Conservation (phyloP, 257 asterid species). For the Anisodus acutangulus region DNA sequence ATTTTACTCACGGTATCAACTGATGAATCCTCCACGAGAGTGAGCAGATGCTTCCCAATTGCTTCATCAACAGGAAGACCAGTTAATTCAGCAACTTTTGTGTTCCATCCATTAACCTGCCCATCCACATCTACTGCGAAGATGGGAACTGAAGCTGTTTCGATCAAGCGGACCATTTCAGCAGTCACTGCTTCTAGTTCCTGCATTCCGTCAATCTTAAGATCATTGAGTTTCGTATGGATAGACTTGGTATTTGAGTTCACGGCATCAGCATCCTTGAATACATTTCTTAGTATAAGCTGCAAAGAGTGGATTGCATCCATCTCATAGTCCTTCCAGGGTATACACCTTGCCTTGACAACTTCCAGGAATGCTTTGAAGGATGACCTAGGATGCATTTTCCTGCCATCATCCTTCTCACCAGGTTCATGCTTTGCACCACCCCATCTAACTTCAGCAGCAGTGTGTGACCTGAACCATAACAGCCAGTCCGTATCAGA, state of each 20-base stretch:
- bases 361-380: constrained; percentile 91
- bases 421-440: constrained; percentile 86
- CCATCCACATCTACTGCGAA: constrained; percentile 89
- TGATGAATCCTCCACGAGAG: constrained; percentile 82
- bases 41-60: constrained; percentile 74
- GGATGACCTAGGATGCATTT: constrained; percentile 92
- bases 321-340: constrained; percentile 97
- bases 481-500: constrained; percentile 85
- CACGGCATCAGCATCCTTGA: constrained; percentile 51
- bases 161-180: constrained; percentile 91
- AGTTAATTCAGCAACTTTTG: constrained; percentile 78
- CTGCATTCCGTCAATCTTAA: constrained; percentile 76
- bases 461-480: constrained; percentile 95
- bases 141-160: constrained; percentile 90
- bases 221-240: constrained; percentile 69
- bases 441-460: constrained; percentile 85
- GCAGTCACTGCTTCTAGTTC: constrained; percentile 89
- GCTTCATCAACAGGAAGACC: constrained; percentile 80
- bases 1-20: constrained; percentile 71
- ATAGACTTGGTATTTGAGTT: constrained; percentile 50
- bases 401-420: constrained; percentile 78
- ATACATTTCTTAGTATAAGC: constrained; percentile 79
- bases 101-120: constrained; percentile 88
- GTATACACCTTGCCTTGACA: constrained; percentile 73
- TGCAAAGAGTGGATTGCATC: constrained; percentile 95